Evolutionary conservation across 371 early-diverging fungal genomes (phyloP), one percentile per base, ranked within the genome.

Genomic region (Apophysomyces elegans): DNA sequence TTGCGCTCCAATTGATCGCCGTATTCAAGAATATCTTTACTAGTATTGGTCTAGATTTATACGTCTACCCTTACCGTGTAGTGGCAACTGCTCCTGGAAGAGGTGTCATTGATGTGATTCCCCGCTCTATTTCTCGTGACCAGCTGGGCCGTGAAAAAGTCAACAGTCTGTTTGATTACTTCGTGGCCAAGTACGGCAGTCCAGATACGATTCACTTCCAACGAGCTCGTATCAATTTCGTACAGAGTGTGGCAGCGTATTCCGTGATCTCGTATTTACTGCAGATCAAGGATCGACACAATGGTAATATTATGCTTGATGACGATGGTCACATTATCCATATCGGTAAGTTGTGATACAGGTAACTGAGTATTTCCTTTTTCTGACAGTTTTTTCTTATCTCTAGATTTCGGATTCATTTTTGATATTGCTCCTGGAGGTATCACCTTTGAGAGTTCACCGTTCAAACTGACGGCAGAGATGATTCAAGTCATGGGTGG

Each of bases 271-370:
- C 95, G 32, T 99, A 96, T 80, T 64, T 99, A 63, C 84, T 99
- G 38, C 96, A 96, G 72, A 94, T 99, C 77, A 99, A 99, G 79
- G 99, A 99, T 83, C 89, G 99, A 32, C 99, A 99, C 80, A 99
- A 99, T 77, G 99, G 99, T 58, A 99, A 99, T 79, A 99, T 99
- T 65, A 98, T 99, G 99, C 81, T 99, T 65, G 99, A 99, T 69
- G 93, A 96, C 58, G 86, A 92, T 59, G 99, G 99, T 0, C 97
- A 99, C 75, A 91, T 99, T 37, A 88, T 99, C 68, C 99, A 99
- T 74, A 99, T 99, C 63, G 94, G 91, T 90, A 83, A 62, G 32
- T 75, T 59, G 11, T 1, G 4, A 35, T 37, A 54, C n/a, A 12
- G 9, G 5, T 7, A 39, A 39, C 12, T 4, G 16, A 8, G 5